Evolutionary conservation across 2,329 filamentous ascomycete genomes (phyloP).

Genomic region (Teratosphaeria nubilosa): DNA sequence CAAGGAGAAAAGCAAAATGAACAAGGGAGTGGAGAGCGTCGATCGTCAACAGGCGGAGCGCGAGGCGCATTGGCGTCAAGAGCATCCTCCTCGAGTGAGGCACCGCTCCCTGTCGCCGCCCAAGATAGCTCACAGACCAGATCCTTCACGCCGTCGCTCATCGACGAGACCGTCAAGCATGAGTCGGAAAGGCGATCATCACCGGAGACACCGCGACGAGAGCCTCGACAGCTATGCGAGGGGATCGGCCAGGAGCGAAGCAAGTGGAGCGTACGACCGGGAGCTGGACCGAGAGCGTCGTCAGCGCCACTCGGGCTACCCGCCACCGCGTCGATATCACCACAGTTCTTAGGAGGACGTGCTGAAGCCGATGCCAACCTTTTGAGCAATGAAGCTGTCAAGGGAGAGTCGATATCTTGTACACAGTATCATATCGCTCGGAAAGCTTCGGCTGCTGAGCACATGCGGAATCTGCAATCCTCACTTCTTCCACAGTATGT

Average conservation of each 20-base stretch:
- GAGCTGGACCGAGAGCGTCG: constrained; percentile 19
- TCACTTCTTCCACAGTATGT: background rate
- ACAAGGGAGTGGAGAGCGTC: constrained; percentile 14
- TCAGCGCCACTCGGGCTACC: constrained; percentile 19
- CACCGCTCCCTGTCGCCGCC: constrained; percentile 19
- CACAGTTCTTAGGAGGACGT: constrained; percentile 25
- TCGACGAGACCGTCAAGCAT: constrained; percentile 7
- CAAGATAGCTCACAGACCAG: constrained; percentile 12
- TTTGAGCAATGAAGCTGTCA: constrained; percentile 4
- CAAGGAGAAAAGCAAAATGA: constrained; percentile 20
- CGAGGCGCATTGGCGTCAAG: constrained; percentile 15
- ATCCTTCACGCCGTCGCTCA: constrained; percentile 13
- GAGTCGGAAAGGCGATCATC: constrained; percentile 9
- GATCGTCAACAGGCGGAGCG: constrained; percentile 14
- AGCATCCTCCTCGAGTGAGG: constrained; percentile 11
- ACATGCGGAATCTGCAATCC: constrained; percentile 1
- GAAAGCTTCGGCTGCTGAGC: constrained; percentile 1
- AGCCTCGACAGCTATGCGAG: background rate
- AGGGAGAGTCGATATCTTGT: background rate
- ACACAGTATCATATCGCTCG: constrained; percentile 3
- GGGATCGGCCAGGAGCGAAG: constrained; percentile 1
- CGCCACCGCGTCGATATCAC: constrained; percentile 22
- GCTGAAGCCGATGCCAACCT: constrained; percentile 22
- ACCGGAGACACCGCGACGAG: constrained; percentile 13
- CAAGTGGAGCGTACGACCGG: constrained; percentile 15